Evolutionary conservation across 2,329 filamentous ascomycete genomes (phyloP), one percentile per base, ranked within the genome.

Genomic region (Paecilomyces niveus): DNA sequence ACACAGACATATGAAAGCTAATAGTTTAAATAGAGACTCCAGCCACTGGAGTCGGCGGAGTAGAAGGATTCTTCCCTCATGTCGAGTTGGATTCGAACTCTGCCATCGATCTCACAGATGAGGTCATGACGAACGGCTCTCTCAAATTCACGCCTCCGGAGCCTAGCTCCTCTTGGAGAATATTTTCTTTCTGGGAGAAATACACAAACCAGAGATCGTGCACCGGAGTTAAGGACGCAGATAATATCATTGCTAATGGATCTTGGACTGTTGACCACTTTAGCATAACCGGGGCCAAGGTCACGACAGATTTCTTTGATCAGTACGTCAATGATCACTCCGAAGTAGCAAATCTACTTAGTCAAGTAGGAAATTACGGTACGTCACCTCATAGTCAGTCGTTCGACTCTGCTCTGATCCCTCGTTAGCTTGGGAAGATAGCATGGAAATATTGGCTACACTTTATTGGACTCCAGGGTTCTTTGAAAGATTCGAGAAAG

Each of bases 261-360:
- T 73, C 70, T 2, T 72, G 62, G 55, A 64, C 62, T 7, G 70
- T 72, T 5, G 71, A 74, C 61, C 73, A 78, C 60, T 77, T 74
- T 62, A 71, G 65, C 18, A 59, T 64, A 18, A 53, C 52, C 1
- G 76, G 74, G 3, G 75, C 75, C 0, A 60, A 68, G 53, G 62
- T 64, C 0, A 64, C 65, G 1, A 72, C 65, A 0, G 57, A 72
- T 11, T 78, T 76, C 56, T 72, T 68, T 68, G 49, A 76, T 49
- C 55, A 76, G n/a, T 62, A 72, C 29, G 61, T 77, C 13, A 39
- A 39, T n/a, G 35, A 39, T n/a, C 13, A 39, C 59, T 77, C 1
- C 57, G 59, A 15, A 64, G 71, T 54, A 66, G 65, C 0, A 65
- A 64, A 68, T 15, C 58, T 72, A 6, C 55, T 77, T 2, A 53